These are phyloP conservation scores for Starmerella scarabaei DNA, from an alignment of 805 yeast genomes.

Conservation along the genomic window DNA sequence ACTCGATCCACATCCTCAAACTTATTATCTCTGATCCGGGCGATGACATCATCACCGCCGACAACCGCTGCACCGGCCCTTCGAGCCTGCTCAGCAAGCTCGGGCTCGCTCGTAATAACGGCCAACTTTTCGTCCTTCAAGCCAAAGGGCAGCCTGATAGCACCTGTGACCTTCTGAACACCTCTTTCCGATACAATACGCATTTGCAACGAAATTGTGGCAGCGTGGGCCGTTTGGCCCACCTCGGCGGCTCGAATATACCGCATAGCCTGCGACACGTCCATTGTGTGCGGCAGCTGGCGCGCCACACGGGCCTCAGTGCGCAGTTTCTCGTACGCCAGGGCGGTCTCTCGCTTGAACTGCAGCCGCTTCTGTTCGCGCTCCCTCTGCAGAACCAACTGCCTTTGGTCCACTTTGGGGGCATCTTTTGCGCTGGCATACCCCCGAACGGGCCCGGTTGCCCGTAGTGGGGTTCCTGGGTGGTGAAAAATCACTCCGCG, in stretches of 20 bases:
- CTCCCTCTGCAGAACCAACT: slow-evolving; percentile 26
- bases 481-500: no score
- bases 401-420: slow-evolving; percentile 25
- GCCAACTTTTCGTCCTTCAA: slow-evolving; percentile 51
- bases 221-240: slow-evolving; percentile 61
- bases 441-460: slow-evolving; percentile 7
- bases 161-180: slow-evolving; percentile 59
- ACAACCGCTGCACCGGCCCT: slow-evolving; percentile 49
- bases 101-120: slow-evolving; percentile 52
- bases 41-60: slow-evolving; percentile 63
- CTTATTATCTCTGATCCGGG: slow-evolving; percentile 37
- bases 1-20: slow-evolving; percentile 54
- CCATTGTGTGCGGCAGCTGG: slow-evolving; percentile 53
- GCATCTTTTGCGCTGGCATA: slow-evolving; percentile 15
- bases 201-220: slow-evolving; percentile 56
- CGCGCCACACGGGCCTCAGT: slow-evolving; percentile 33
- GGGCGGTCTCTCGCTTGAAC: slow-evolving; percentile 22
- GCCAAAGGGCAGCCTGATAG: slow-evolving; percentile 59
- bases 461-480: no score
- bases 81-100: slow-evolving; percentile 40
- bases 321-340: slow-evolving; percentile 20
- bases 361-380: slow-evolving; percentile 25
- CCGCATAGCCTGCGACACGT: slow-evolving; percentile 56
- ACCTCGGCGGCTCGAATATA: slow-evolving; percentile 82
- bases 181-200: slow-evolving; percentile 63